Conservation (phyloP, 345 rosid genomes). For the Salix caprea region DNA sequence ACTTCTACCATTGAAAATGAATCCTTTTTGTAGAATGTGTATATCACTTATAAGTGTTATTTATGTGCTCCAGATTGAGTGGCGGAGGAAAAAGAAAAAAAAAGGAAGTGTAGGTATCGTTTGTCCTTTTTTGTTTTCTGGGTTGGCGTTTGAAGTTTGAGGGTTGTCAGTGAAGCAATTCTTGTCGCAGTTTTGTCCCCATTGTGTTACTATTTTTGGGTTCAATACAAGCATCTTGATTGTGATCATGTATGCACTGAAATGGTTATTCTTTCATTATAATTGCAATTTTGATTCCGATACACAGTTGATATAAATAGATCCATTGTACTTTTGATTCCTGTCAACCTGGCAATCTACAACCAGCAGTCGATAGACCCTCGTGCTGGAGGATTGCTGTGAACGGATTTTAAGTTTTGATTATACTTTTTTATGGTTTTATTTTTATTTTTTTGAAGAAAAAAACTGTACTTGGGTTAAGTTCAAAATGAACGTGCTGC, state of each 20-base stretch:
- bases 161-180: conserved; percentile 37
- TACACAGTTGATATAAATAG: no score
- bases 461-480: no score
- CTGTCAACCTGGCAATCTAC: no score
- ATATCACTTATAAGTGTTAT: conserved; percentile 26
- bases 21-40: conserved; percentile 44
- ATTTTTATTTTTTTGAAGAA: no score
- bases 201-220: conserved; percentile 7
- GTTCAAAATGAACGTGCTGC: no score
- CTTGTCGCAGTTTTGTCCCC: conserved; percentile 55
- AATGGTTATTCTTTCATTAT: conserved; percentile 47
- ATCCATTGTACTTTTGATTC: no score
- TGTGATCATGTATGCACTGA: conserved; percentile 28
- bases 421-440: no score
- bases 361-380: no score
- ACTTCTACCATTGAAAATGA: conserved; percentile 20
- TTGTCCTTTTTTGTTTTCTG: background rate
- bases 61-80: conserved; percentile 14
- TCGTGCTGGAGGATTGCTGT: no score
- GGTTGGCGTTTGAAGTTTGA: conserved; percentile 18
- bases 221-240: conserved; percentile 10
- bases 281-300: conserved; percentile 11
- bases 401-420: no score
- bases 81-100: conserved; percentile 3
- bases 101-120: conserved; percentile 18